Conservation (phyloP, 495 filamentous ascomycete genomes). For the Podospora pseudocomata region DNA sequence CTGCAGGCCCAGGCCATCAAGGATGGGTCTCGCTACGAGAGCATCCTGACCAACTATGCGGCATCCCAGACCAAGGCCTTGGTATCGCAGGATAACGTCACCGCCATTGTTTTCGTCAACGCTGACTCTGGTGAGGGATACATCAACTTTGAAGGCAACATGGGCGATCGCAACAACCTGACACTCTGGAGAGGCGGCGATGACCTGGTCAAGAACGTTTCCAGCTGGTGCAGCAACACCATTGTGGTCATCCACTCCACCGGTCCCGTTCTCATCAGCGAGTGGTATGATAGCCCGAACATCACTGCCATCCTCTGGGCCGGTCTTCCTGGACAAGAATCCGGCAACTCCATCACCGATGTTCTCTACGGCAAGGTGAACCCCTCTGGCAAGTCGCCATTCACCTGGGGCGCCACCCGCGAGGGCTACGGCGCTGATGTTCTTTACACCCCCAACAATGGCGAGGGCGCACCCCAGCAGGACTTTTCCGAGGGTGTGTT, state of each 20-base stretch:
- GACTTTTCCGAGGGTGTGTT: slow-evolving; percentile 83
- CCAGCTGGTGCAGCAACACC: slow-evolving; percentile 79
- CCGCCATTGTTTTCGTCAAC: slow-evolving; percentile 83
- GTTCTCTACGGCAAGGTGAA: slow-evolving; percentile 88
- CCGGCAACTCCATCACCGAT: slow-evolving; percentile 84
- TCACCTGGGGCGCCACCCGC: slow-evolving; percentile 76
- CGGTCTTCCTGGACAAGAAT: slow-evolving; percentile 88
- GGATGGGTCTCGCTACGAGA: slow-evolving; percentile 62
- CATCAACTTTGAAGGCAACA: slow-evolving; percentile 77
- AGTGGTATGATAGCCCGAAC: slow-evolving; percentile 81
- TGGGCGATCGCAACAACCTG: slow-evolving; percentile 88
- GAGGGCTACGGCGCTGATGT: slow-evolving; percentile 73
- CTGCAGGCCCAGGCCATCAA: slow-evolving; percentile 68
- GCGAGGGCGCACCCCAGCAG: slow-evolving; percentile 65
- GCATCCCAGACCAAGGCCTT: slow-evolving; percentile 52
- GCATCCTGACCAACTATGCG: slow-evolving; percentile 73
- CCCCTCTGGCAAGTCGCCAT: slow-evolving; percentile 79
- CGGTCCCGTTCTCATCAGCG: slow-evolving; percentile 71
- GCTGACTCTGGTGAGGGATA: slow-evolving; percentile 84
- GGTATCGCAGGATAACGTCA: slow-evolving; percentile 63
- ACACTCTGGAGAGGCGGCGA: slow-evolving; percentile 86
- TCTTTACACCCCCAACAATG: slow-evolving; percentile 71
- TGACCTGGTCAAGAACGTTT: slow-evolving; percentile 69
- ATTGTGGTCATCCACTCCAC: slow-evolving; percentile 88
- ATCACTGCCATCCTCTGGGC: slow-evolving; percentile 94